A percentile compares a stretch with the other conserved stretches of the same genome.
Conservation (phyloP, 148 eudicot species). For the Cornus controversa region DNA sequence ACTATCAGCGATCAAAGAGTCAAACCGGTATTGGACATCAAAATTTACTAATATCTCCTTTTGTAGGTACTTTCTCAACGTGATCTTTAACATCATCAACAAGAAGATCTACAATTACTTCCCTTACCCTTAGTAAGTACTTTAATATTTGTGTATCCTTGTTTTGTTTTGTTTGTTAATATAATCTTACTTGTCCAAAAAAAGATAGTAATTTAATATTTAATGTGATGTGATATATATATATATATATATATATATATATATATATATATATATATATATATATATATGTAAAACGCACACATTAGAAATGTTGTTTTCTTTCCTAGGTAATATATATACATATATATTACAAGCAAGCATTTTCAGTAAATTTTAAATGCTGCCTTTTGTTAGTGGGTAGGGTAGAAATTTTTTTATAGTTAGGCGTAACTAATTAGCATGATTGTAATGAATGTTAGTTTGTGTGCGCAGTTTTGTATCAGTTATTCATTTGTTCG, state of each 20-base stretch:
- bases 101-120: slow-evolving; percentile 99
- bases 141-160: not conserved
- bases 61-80: slow-evolving; percentile 90
- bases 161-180: not conserved
- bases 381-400: too few species aligned
- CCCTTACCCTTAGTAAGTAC: slow-evolving; percentile 86
- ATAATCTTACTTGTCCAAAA: too few species aligned
- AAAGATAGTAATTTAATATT: too few species aligned
- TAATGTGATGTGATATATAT: too few species aligned
- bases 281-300: too few species aligned
- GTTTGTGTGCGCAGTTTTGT: slow-evolving; percentile 64
- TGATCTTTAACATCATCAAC: slow-evolving; percentile 97
- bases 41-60: not conserved
- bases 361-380: too few species aligned
- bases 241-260: too few species aligned
- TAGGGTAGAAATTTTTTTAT: too few species aligned
- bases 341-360: too few species aligned
- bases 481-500: slow-evolving; percentile 83
- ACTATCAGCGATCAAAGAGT: not conserved
- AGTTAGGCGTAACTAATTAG: not conserved
- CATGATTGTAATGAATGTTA: slow-evolving; percentile 16
- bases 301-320: too few species aligned
- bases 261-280: too few species aligned
- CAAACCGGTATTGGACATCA: not conserved
- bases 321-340: too few species aligned